Conservation (phyloP, 1,284 basidiomycete species). For the Puccinia triticina region DNA sequence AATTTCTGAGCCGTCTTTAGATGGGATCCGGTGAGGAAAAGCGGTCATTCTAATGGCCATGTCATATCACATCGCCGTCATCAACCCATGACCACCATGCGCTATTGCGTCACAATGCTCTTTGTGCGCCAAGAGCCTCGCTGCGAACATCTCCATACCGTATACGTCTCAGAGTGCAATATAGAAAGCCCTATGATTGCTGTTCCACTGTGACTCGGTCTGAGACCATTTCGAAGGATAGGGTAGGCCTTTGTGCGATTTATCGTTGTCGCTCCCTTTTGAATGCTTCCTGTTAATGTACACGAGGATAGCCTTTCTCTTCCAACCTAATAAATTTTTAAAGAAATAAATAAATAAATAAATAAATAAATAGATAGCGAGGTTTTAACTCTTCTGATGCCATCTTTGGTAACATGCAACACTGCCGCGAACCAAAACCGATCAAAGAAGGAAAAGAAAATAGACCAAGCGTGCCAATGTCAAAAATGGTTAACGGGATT, state of each 20-base stretch:
- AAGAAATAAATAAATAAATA: too few species aligned
- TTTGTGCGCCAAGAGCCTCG: neutral
- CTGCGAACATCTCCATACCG: neutral
- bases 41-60: neutral
- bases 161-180: neutral
- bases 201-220: neutral
- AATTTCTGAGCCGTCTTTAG: neutral
- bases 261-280: neutral
- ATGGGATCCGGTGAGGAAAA: neutral
- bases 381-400: too few species aligned
- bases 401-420: too few species aligned
- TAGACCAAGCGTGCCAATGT: neutral
- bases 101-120: neutral
- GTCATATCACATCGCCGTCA: constrained; percentile 7
- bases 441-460: too few species aligned
- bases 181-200: neutral
- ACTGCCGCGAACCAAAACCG: too few species aligned
- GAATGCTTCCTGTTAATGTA: neutral
- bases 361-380: neutral
- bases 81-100: neutral
- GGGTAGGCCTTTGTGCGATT: neutral
- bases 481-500: too few species aligned
- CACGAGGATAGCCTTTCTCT: neutral
- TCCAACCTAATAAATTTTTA: neutral
- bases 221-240: neutral